Evolutionary conservation across 2,329 filamentous ascomycete species (phyloP), one percentile per base, ranked within the genome.

Genomic region (Drechmeria coniospora): DNA sequence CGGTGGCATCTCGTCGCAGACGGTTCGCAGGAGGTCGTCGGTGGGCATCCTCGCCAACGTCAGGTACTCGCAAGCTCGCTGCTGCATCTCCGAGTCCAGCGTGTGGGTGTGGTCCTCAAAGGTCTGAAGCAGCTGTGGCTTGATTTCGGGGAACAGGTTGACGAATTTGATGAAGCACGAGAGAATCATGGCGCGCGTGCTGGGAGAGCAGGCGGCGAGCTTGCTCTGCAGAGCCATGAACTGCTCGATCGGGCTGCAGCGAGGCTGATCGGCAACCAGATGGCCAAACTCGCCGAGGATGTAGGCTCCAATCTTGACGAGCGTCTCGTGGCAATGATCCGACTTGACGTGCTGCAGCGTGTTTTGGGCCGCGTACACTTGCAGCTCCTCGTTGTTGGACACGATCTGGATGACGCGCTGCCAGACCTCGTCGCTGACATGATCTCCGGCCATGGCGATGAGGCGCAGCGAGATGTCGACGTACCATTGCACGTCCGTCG

Each of bases 361-460:
- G 42, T 92, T 92, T 47, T 92, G 82, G 4, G 90, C 84, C 1
- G 90, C 90, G 49, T 98, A 98, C 0, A 93, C 78, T 54, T 98
- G 90, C 8, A 98, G 66, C 51, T 95, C 87, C 53, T 98, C 90
- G 52, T 98, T 98, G 61, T 98, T 98, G 30, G 90, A 95, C 33
- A 95, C 86, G 42, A 98, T 95, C 51, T 98, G 90, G 36, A 93
- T 94, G 31, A 98, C 87, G 42, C 90, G 76, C 51, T 98, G 90
- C 90, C 90, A 98, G 12, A 98, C 90, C 56, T 98, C 90, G 37
- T 98, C 92, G 53, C 87, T 95, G 41, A 98, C 87, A 51, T 98
- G 90, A 46, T 98, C 90, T 40, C 90, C 90, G 3, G 92, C 90
- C 73, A 95, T 86, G 32, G 87, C 84, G 33, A 98, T 86, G 28